Conservation (phyloP, 2,329 filamentous ascomycete genomes). For the Epichloe hybrida region DNA sequence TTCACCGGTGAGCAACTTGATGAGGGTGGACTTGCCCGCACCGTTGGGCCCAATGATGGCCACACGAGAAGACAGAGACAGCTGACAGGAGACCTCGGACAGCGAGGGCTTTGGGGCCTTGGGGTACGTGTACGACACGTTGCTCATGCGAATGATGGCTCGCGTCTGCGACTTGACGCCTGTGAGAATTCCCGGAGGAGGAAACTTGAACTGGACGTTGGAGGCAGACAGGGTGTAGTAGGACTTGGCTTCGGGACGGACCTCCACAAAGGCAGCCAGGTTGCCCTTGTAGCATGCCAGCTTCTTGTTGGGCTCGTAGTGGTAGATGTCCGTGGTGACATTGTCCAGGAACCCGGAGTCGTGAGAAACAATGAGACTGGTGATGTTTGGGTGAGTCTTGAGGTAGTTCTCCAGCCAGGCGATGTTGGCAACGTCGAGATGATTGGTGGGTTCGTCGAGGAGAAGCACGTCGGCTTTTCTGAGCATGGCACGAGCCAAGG, state of each 20-base stretch:
- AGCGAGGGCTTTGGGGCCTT: conserved; percentile 78
- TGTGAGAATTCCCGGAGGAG: conserved; percentile 80
- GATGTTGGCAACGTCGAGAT: conserved; percentile 91
- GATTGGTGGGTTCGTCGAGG: conserved; percentile 97
- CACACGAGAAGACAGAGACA: conserved; percentile 80
- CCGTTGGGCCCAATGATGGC: conserved; percentile 96
- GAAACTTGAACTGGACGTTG: conserved; percentile 94
- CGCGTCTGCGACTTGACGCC: conserved; percentile 93
- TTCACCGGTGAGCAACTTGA: conserved; percentile 93
- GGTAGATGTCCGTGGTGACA: conserved; percentile 97
- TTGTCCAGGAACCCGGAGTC: conserved; percentile 95
- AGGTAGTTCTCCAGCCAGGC: conserved; percentile 93
- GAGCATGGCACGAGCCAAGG: conserved; percentile 89
- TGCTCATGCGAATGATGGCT: conserved; percentile 88
- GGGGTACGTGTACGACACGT: conserved; percentile 91
- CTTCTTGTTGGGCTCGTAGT: conserved; percentile 95
- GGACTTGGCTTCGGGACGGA: conserved; percentile 87
- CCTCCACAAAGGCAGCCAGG: conserved; percentile 68
- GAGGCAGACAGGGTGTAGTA: conserved; percentile 93
- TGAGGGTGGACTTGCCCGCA: conserved; percentile 94
- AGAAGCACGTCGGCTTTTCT: conserved; percentile 92
- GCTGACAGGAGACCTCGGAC: conserved; percentile 69
- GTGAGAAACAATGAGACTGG: conserved; percentile 94
- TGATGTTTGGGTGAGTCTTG: conserved; percentile 91
- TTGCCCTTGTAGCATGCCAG: conserved; percentile 76